Percentiles rank a stretch among this genome's conserved stretches.
Conservation (phyloP, 495 filamentous ascomycete species). For the Trichoderma gamsii region DNA sequence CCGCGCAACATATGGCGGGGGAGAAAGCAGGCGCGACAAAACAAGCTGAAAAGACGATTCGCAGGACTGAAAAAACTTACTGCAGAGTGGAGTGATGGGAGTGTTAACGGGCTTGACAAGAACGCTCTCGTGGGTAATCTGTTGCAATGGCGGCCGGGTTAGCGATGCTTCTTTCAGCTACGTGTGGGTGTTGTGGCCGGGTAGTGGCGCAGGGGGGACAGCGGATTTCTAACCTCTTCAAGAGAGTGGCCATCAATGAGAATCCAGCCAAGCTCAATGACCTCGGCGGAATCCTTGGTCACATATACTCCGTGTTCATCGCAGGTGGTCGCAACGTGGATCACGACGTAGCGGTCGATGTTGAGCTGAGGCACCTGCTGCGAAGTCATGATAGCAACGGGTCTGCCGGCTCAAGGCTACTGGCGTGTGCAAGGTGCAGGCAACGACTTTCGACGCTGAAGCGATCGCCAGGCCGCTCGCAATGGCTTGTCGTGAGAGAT, state of each 20-base stretch:
- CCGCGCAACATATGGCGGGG: background rate
- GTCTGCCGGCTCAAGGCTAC: constrained; percentile 13
- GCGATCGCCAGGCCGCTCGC: background rate
- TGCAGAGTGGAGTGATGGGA: constrained; percentile 96
- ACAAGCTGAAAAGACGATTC: constrained; percentile 18
- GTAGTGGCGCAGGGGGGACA: background rate
- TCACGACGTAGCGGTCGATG: constrained; percentile 92
- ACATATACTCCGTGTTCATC: constrained; percentile 99
- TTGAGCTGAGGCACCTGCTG: constrained; percentile 47
- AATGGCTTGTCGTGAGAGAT: background rate
- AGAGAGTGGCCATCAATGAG: constrained; percentile 82
- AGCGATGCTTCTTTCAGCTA: constrained; percentile 8
- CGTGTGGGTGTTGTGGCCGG: constrained; percentile 19
- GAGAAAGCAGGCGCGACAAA: constrained; percentile 12
- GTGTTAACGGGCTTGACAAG: constrained; percentile 98
- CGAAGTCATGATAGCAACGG: constrained; percentile 35
- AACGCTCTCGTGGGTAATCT: constrained; percentile 91
- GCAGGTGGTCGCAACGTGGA: constrained; percentile 97
- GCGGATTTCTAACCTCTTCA: constrained; percentile 65
- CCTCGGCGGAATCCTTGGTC: constrained; percentile 97
- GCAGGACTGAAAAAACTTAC: constrained; percentile 54
- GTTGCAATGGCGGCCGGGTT: constrained; percentile 19
- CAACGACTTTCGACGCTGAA: background rate
- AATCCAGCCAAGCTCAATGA: constrained; percentile 98
- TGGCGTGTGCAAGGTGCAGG: background rate